A percentile compares a stretch with the other conserved stretches of the same genome.
phyloP scores from a whole-genome alignment of 805 yeast species.

The Candida boleticola region DNA sequence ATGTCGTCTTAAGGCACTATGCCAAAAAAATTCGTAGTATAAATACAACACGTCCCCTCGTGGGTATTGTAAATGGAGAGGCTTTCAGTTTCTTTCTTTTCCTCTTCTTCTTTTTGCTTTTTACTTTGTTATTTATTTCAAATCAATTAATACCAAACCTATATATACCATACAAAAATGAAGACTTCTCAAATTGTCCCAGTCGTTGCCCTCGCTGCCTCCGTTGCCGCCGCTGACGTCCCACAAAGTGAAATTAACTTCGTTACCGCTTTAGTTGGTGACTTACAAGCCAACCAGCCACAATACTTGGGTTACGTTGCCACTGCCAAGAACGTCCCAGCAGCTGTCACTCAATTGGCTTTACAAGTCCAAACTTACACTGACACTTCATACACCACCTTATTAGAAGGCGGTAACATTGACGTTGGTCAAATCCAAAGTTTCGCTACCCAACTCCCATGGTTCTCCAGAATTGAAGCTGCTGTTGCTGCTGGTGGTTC shows the following conservation, averaged over 20 bases:
- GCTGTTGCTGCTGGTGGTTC: not conserved
- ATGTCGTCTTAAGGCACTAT: no score
- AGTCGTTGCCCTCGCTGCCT: not conserved
- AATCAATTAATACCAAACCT: not conserved
- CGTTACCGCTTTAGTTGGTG: slow-evolving; percentile 12
- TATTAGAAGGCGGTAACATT: slow-evolving; percentile 6
- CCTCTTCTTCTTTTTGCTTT: not conserved
- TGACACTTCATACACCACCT: not conserved
- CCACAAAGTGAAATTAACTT: slow-evolving; percentile 5
- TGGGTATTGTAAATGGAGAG: no score
- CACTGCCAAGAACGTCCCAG: slow-evolving; percentile 1
- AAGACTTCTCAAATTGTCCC: not conserved
- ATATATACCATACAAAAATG: not conserved
- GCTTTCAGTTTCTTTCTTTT: not conserved
- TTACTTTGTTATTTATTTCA: not conserved
- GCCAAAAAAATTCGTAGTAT: no score
- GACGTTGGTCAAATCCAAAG: slow-evolving; percentile 8
- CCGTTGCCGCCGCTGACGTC: slow-evolving; percentile 1
- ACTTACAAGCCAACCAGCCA: slow-evolving; percentile 8
- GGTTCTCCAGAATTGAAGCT: slow-evolving; percentile 7
- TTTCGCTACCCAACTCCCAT: slow-evolving; percentile 13
- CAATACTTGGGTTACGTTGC: slow-evolving; percentile 8
- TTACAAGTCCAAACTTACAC: not conserved
- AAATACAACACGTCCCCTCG: no score
- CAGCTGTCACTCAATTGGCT: slow-evolving; percentile 1